Evolutionary conservation across 1,284 basidiomycete genomes (phyloP).

Genomic region (Anthracocystis setariae): DNA sequence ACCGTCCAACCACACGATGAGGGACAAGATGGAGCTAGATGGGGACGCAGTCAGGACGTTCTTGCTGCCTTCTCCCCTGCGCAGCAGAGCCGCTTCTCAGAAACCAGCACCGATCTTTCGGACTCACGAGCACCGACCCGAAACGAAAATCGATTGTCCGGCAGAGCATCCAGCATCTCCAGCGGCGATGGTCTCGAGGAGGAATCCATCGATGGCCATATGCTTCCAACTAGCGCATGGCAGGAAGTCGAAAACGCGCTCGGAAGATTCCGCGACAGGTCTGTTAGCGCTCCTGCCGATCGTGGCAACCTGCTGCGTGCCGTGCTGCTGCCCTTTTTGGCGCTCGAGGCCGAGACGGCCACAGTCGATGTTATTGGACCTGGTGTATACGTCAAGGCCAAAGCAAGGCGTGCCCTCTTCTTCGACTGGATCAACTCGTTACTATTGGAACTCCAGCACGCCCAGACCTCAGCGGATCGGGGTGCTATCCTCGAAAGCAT

Average conservation of each 20-base stretch:
- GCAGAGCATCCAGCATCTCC: conserved; percentile 30
- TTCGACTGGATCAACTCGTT: conserved; percentile 63
- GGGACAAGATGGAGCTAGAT: conserved; percentile 5
- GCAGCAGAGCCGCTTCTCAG: conserved; percentile 50
- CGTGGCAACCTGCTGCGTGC: conserved; percentile 57
- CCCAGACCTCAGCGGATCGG: conserved; percentile 62
- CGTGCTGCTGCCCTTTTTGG: conserved; percentile 61
- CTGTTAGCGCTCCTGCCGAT: conserved; percentile 26
- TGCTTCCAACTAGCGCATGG: conserved; percentile 60
- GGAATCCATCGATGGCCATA: conserved; percentile 40
- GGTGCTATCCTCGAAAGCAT: conserved; percentile 64
- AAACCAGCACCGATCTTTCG: conserved; percentile 45
- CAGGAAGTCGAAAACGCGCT: conserved; percentile 59
- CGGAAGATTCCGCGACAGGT: conserved; percentile 48
- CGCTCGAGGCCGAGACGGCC: conserved; percentile 60
- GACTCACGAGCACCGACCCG: conserved; percentile 40
- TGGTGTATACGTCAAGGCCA: conserved; percentile 43
- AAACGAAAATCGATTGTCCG: conserved; percentile 39
- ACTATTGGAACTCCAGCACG: conserved; percentile 59
- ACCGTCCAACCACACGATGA: conserved; percentile 21
- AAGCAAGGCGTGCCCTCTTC: conserved; percentile 55
- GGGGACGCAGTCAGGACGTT: conserved; percentile 31
- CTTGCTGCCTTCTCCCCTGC: conserved; percentile 25
- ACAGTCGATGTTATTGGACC: conserved; percentile 42
- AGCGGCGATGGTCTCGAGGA: conserved; percentile 41